A percentile compares a stretch with the other conserved stretches of the same genome.
Conservation (phyloP, 192 early-diverging fungal genomes). For the Borealophlyctis nickersoniae region DNA sequence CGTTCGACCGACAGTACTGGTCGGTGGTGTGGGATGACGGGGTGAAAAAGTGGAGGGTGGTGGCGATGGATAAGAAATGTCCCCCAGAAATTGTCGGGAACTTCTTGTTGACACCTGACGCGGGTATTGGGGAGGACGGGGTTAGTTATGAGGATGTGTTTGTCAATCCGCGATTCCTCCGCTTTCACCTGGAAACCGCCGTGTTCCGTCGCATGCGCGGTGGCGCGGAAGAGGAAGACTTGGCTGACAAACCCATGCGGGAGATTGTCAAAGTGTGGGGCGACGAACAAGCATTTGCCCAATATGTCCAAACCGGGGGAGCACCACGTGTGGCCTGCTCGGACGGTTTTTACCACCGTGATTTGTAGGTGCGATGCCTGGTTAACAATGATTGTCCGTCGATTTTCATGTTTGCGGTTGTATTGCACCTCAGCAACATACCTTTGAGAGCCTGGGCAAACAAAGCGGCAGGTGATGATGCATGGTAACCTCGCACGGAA, state of each 20-base stretch:
- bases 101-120: slow-evolving; percentile 4
- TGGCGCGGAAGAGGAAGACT: slow-evolving; percentile 1
- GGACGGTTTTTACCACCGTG: too few species aligned
- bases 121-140: background rate
- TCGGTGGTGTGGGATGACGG: slow-evolving; percentile 13
- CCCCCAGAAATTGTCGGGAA: slow-evolving; percentile 7
- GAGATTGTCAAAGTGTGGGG: slow-evolving; percentile 4
- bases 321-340: too few species aligned
- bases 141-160: background rate
- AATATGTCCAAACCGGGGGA: background rate
- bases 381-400: too few species aligned
- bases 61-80: slow-evolving; percentile 3
- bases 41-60: slow-evolving; percentile 4
- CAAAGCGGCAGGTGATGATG: slow-evolving; percentile 35
- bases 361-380: too few species aligned
- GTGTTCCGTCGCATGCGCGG: slow-evolving; percentile 11
- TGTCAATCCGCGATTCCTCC: slow-evolving; percentile 7
- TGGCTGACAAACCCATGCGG: background rate
- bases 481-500: background rate
- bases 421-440: slow-evolving; percentile 36
- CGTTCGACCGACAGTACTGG: slow-evolving; percentile 13
- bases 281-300: background rate
- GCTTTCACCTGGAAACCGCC: slow-evolving; percentile 9
- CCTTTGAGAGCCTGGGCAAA: slow-evolving; percentile 89
- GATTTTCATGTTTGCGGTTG: too few species aligned